Percentiles rank a stretch among this genome's conserved stretches.
Evolutionary conservation across 2,329 filamentous ascomycete genomes (phyloP).

Genomic region (Fusarium decemcellulare): DNA sequence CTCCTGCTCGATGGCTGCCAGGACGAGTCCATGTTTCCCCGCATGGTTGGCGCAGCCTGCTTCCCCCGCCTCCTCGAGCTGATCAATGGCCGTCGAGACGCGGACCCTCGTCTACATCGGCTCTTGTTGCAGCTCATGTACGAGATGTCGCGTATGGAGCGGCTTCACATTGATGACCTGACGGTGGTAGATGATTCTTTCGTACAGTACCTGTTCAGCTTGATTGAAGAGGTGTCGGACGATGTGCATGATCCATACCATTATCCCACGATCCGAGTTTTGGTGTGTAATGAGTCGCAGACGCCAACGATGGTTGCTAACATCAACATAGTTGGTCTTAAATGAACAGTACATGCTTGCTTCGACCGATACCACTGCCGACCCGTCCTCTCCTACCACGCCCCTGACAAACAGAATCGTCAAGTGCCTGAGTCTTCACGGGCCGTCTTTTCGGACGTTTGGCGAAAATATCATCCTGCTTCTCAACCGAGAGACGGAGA

Average conservation of each 20-base stretch:
- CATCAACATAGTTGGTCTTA: constrained; percentile 78
- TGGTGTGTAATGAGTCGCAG: constrained; percentile 71
- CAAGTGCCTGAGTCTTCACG: constrained; percentile 88
- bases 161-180: constrained; percentile 82
- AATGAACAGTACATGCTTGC: constrained; percentile 99
- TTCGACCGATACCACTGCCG: constrained; percentile 66
- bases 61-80: constrained; percentile 89
- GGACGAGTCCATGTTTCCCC: constrained; percentile 83
- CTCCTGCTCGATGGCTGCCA: constrained; percentile 88
- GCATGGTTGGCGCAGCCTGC: constrained; percentile 89
- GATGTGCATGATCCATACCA: constrained; percentile 95
- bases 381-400: constrained; percentile 54
- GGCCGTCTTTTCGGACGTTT: constrained; percentile 89
- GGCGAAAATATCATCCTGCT: constrained; percentile 97
- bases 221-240: constrained; percentile 89
- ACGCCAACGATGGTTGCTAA: constrained; percentile 27
- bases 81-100: constrained; percentile 75
- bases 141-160: constrained; percentile 95
- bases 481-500: constrained; percentile 94
- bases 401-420: constrained; percentile 92
- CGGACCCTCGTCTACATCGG: constrained; percentile 81
- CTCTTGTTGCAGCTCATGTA: constrained; percentile 91
- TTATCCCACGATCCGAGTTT: constrained; percentile 92
- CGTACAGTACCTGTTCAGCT: constrained; percentile 84
- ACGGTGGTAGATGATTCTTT: constrained; percentile 85